Evolutionary conservation across 148 eudicot genomes (phyloP).

Genomic region (Rhododendron henanense): DNA sequence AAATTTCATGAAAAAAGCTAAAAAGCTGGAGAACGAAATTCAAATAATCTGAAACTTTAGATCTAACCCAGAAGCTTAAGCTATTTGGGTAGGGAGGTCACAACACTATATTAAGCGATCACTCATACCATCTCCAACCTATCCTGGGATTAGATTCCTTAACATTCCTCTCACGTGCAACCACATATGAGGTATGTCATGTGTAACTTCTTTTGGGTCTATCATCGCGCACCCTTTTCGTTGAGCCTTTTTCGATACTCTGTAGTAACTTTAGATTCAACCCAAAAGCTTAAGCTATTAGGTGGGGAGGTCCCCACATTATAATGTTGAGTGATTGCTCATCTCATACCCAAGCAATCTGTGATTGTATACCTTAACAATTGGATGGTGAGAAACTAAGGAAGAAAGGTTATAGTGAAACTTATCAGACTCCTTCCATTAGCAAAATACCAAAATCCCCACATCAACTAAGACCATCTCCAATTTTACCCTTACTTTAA

Average conservation of each 20-base stretch:
- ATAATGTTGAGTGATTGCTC: neutral
- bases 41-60: neutral
- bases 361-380: neutral
- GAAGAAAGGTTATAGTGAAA: neutral
- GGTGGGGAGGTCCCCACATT: neutral
- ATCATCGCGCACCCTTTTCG: neutral
- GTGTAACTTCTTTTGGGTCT: neutral
- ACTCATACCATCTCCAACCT: neutral
- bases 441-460: neutral
- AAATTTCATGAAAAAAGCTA: neutral
- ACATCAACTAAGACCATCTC: neutral
- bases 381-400: neutral
- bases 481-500: neutral
- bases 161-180: neutral
- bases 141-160: neutral
- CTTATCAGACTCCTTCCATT: neutral
- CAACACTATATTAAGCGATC: neutral
- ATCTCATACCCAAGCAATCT: neutral
- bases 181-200: neutral
- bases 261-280: neutral
- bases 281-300: neutral
- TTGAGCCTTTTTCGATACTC: neutral
- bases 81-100: neutral
- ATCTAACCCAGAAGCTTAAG: neutral
- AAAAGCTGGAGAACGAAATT: neutral